A percentile compares a stretch with the other conserved stretches of the same genome.
These are phyloP conservation scores for Theobroma grandiflorum DNA, from an alignment of 441 rosid genomes.

Conservation along the genomic window DNA sequence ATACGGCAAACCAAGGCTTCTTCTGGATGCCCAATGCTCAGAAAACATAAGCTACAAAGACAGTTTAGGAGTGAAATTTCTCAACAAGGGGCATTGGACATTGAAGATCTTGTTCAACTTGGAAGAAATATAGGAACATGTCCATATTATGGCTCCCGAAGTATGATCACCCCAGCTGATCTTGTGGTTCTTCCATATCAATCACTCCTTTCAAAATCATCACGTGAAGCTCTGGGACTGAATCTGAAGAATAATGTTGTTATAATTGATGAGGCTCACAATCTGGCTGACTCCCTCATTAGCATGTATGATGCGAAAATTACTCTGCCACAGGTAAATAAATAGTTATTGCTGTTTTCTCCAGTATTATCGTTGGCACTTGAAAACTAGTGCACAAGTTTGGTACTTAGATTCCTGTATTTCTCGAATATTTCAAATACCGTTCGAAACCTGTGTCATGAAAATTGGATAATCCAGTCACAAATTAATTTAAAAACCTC, in stretches of 20 bases:
- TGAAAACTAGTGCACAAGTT: conserved; percentile 19
- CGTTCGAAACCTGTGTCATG: not conserved
- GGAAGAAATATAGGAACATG: conserved; percentile 80
- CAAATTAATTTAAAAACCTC: not conserved
- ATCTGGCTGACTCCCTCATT: conserved; percentile 94
- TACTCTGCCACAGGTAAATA: conserved; percentile 70
- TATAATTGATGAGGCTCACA: conserved; percentile 98
- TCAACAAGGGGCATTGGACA: conserved; percentile 81
- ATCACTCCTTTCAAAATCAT: conserved; percentile 91
- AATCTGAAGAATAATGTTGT: conserved; percentile 81
- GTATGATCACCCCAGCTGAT: conserved; percentile 78
- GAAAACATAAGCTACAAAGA: conserved; percentile 66
- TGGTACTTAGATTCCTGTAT: not conserved
- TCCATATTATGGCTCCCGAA: conserved; percentile 95
- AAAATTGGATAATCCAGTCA: not conserved
- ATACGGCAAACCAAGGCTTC: conserved; percentile 58
- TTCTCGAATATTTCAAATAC: conserved; percentile 3
- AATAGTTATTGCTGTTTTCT: conserved; percentile 19
- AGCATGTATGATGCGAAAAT: conserved; percentile 90
- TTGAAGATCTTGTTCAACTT: conserved; percentile 88
- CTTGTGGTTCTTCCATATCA: conserved; percentile 97
- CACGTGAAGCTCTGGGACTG: conserved; percentile 89
- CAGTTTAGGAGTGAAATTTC: conserved; percentile 61
- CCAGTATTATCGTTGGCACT: not conserved
- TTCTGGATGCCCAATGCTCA: conserved; percentile 91